Evolutionary conservation across 352 stramenopile genomes (phyloP), one percentile per base, ranked within the genome.

Genomic region (Salisapilia sapeloensis): DNA sequence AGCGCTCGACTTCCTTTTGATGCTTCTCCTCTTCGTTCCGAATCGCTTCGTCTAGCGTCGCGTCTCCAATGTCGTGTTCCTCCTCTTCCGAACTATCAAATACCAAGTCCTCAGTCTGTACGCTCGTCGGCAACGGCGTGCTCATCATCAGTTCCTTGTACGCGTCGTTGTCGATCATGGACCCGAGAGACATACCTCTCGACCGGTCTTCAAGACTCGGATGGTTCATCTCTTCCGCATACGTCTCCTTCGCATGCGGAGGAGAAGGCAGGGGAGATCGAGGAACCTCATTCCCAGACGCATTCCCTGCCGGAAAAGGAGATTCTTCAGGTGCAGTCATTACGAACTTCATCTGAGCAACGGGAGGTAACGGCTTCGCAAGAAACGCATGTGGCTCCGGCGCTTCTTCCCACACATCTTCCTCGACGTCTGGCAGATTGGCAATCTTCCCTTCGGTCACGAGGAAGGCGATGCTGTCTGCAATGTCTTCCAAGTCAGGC

Each of bases 401-500:
- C 0, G 74, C 74, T 67, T 89, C 74, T 60, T 89, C 74, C 74
- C 74, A 89, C 4, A 89, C 62, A 22, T 85, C 74, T 44, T 80
- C 60, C 22, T 75, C 53, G 8, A 84, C 60, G 19, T 83, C 55
- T 5, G 60, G 65, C 18, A 85, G 35, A 44, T 89, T 89, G 44
- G 80, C 83, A 38, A 83, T 83, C 40, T 89, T 89, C 17, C 69
- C 74, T 39, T 89, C 74, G 2, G 66, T 85, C 9, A 82, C 69
- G 19, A 89, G 53, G 23, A 85, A 89, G n/a, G 55, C 56, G 33
- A 97, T 96, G 14, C 84, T 94, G 48, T 94, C 81, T 27, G 83
- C 90, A 41, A 97, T 96, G 30, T 96, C 86, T 53, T 95, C 70
- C 7, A 96, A 61, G 30, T 93, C 79, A 19, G 80, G 80, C 37